Base-by-base conservation (phyloP, 1,139 yeast genomes). In the Magnusiomyces paraingens region DNA sequence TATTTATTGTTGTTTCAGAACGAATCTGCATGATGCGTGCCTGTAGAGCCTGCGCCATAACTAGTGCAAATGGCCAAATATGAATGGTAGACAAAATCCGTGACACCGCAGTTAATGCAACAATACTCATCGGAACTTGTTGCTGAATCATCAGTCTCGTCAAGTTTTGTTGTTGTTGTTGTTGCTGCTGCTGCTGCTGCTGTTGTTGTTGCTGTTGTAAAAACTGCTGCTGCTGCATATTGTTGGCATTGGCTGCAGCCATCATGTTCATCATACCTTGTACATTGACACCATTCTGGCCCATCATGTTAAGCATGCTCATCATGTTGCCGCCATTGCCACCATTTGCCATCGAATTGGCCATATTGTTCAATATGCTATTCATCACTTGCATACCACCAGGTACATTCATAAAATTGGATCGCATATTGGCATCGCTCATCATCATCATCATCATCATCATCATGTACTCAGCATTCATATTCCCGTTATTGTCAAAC, bases 61-160 rank as follows among this genome's bases (percentile, higher is more conserved):
- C 52, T 5, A 50, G 21, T 0, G 55, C 55, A 52, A 47, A 55
- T 5, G 57, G 57, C 57, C 57, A 55, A 47, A 55, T 52, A 38
- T 52, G 50, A 32, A 55, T 49, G 2, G 55, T 52, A 12, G 52
- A 49, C 29, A 55, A 46, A 20, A 55, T 55, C n/a, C 51, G 32
- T 10, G 51, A 40, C 15, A 55, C 57, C 2, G 55, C 55, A 3
- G 52, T 46, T 15, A 55, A 20, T 6, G 57, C 51, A 50, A 55
- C 50, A 6, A 52, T 35, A 39, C 53, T 49, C 45, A 55, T 36
- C 3, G 57, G 57, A 12, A 51, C 47, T 14, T 47, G 41, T 17
- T 46, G 49, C 20, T 46, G 49, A 22, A 35, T 35, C 49, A 46
- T 46, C 41, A 46, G 18, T 41, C 35, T 46, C 49, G 35, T 46